phyloP scores from a whole-genome alignment of 257 asterid genomes.

The Primulina tabacum region DNA sequence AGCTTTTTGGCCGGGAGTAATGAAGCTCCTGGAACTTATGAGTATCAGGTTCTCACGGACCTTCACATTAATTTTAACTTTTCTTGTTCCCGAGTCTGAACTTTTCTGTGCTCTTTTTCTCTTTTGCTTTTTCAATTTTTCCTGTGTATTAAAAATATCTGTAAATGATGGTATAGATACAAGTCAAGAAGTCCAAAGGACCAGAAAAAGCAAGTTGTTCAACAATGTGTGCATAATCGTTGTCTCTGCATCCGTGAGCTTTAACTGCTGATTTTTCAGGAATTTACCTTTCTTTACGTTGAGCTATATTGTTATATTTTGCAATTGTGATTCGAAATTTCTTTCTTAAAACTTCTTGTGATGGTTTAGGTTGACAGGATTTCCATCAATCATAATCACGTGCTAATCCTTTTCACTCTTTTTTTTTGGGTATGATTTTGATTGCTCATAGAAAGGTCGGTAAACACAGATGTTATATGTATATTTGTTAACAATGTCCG shows the following conservation, averaged over 20 bases:
- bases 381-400: too few species aligned
- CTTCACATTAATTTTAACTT: not conserved
- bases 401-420: not conserved
- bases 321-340: too few species aligned
- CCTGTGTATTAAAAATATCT: not conserved
- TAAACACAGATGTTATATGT: not conserved
- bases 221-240: too few species aligned
- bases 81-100: not conserved
- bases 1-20: slow-evolving; percentile 88
- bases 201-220: too few species aligned
- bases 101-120: not conserved
- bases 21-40: slow-evolving; percentile 84
- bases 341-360: too few species aligned
- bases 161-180: not conserved
- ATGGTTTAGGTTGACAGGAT: too few species aligned
- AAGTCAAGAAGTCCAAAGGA: too few species aligned
- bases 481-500: not conserved
- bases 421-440: not conserved
- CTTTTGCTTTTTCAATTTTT: not conserved
- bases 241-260: too few species aligned
- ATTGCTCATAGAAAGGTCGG: not conserved
- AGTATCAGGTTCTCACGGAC: slow-evolving; percentile 49
- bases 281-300: too few species aligned
- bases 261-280: too few species aligned
- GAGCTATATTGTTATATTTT: too few species aligned